These are phyloP conservation scores for Podila epicladia DNA, from an alignment of 192 early-diverging fungal genomes.

Conservation along the genomic window DNA sequence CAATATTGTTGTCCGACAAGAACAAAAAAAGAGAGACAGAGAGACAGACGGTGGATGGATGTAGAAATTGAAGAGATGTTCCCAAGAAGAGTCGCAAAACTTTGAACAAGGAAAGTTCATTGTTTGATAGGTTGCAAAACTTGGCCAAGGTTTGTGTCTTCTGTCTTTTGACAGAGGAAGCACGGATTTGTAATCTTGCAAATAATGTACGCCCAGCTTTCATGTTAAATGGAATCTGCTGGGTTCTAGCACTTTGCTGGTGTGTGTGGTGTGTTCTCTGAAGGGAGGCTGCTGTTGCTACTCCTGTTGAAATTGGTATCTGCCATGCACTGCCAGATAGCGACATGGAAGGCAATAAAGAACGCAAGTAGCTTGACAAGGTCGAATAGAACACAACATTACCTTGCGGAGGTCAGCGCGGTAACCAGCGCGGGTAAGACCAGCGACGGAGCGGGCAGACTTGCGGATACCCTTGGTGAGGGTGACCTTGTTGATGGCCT, in stretches of 20 bases:
- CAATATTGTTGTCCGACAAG: neutral
- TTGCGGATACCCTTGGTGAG: slow-evolving; percentile 69
- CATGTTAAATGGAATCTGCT: slow-evolving; percentile 50
- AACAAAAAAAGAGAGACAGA: neutral
- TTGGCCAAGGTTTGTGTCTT: slow-evolving; percentile 6
- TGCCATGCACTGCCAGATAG: neutral
- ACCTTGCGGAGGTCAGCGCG: slow-evolving; percentile 77
- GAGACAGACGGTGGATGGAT: neutral
- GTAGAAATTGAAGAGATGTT: slow-evolving; percentile 19
- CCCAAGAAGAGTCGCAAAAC: slow-evolving; percentile 47
- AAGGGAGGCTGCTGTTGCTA: neutral
- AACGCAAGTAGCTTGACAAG: neutral
- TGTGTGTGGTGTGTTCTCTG: neutral
- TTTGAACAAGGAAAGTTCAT: slow-evolving; percentile 47
- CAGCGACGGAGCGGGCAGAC: slow-evolving; percentile 69
- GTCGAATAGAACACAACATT: slow-evolving; percentile 11
- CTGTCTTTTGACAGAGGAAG: neutral
- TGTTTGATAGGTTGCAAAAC: slow-evolving; percentile 37
- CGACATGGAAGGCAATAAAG: neutral
- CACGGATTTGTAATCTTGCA: slow-evolving; percentile 38
- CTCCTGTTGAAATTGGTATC: too few relatives aligned
- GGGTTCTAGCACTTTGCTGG: slow-evolving; percentile 57
- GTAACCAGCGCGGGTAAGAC: slow-evolving; percentile 67
- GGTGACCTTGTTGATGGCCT: slow-evolving; percentile 61
- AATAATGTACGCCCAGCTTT: slow-evolving; percentile 57